Evolutionary conservation across 495 filamentous ascomycete species (phyloP).

Genomic region (Tuber magnatum): DNA sequence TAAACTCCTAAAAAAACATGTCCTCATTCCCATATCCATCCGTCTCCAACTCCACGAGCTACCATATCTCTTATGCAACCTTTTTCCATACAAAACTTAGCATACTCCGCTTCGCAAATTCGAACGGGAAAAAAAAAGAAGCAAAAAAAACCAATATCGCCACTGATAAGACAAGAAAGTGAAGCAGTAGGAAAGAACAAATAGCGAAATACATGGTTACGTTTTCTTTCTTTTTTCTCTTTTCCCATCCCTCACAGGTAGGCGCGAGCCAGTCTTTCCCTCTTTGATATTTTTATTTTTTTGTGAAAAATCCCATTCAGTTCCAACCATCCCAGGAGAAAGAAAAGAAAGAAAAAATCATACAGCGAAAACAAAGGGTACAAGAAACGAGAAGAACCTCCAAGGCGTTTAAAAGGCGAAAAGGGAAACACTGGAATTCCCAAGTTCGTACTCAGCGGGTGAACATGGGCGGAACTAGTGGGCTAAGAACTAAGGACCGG

Average conservation of each 20-base stretch:
- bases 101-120: background rate
- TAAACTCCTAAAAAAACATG: background rate
- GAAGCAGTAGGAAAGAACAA: background rate
- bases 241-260: background rate
- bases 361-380: background rate
- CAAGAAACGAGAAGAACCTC: background rate
- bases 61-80: background rate
- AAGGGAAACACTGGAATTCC: background rate
- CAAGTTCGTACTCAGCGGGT: background rate
- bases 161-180: background rate
- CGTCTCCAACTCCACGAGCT: background rate
- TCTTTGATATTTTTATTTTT: background rate
- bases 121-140: background rate
- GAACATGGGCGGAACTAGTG: background rate
- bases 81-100: conserved; percentile 1
- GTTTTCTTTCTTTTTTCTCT: background rate
- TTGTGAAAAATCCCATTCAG: background rate
- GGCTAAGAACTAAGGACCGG: background rate
- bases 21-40: background rate
- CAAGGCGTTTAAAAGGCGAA: background rate
- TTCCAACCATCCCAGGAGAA: background rate
- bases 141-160: background rate
- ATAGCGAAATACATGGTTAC: background rate
- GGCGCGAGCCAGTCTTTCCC: background rate
- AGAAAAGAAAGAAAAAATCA: background rate